Base-by-base conservation (phyloP, 495 filamentous ascomycete species). In the Hypoxylon rickii region DNA sequence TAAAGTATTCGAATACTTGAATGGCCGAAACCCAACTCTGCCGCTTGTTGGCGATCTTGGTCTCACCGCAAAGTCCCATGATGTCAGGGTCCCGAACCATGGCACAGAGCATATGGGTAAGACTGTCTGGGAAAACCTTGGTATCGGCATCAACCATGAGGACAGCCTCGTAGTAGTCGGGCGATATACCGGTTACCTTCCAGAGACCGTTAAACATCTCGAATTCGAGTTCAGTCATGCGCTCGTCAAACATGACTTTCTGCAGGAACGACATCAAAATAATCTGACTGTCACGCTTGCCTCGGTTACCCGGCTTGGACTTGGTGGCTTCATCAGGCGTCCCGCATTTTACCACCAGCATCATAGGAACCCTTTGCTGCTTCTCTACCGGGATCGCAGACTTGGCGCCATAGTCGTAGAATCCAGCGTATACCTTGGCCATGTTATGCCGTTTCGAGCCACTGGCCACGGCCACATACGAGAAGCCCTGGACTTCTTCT, bases 1-100 rank as follows among this genome's bases (percentile, higher is more conserved):
- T 92, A 76, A 97, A 99, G 75, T 98, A 97, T 77, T 99, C 95
- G 65, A 99, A 99, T n/a, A 99, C 95, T 76, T 99, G 95, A 67
- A 99, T 99, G 81, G 95, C 95, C 8, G 90, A 89, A 19, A 97
- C 92, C 92, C 93, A 99, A 60, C 84, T 90, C 36, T 87, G 83
- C 15, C 86, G 86, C 73, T 99, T 99, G 79, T 99, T 99, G 56
- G 95, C 94, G 71, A 99, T 99, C 80, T 97, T 99, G 16, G 95
- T 99, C 75, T 99, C 94, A 52, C 95, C 95, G 66, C 95, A 99
- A 18, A 99, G 81, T 44, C 95, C 95, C 95, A 99, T 99, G 67
- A 99, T 92, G 51, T 97, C 94, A 16, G 94, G 95, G 68, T 99
- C 95, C 69, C 96, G 94, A 64, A 99, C 92, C 95, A 99, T 96